phyloP scores from a whole-genome alignment of 306 rosid genomes.

The Lathyrus oleraceus region DNA sequence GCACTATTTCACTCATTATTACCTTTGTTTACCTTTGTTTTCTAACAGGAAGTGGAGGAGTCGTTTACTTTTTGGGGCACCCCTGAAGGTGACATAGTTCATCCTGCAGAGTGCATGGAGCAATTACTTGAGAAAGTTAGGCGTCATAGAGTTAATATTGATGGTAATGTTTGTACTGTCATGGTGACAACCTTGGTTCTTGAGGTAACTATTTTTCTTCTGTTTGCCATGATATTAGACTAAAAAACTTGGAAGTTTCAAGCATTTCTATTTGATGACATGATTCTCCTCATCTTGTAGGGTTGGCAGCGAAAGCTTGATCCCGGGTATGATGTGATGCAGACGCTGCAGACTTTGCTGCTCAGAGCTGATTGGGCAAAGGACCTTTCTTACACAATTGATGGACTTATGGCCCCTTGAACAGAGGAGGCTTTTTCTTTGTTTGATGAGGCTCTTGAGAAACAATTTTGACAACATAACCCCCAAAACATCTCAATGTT shows the following conservation, averaged over 20 bases:
- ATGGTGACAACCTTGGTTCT: conserved; percentile 95
- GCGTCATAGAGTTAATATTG: conserved; percentile 89
- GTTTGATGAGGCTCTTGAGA: conserved; percentile 36
- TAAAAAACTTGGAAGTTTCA: neutral
- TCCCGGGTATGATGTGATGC: conserved; percentile 87
- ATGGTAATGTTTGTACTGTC: conserved; percentile 98
- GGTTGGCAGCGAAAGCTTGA: conserved; percentile 99
- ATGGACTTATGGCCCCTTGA: conserved; percentile 97
- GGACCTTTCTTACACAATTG: conserved; percentile 88
- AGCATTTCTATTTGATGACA: conserved; percentile 13
- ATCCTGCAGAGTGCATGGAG: conserved; percentile 98
- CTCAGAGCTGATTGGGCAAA: conserved; percentile 97
- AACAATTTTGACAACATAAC: conserved; percentile 64
- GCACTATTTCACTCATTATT: neutral
- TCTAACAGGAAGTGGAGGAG: conserved; percentile 78
- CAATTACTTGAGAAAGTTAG: conserved; percentile 97
- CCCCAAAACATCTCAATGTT: conserved; percentile 33
- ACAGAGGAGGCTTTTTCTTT: conserved; percentile 35
- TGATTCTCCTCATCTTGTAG: conserved; percentile 45
- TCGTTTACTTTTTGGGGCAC: conserved; percentile 92
- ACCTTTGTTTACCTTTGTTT: conserved; percentile 30
- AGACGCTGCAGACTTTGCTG: conserved; percentile 84
- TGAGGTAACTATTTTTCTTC: conserved; percentile 59
- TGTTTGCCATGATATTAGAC: conserved; percentile 17
- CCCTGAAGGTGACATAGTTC: conserved; percentile 90